Percentiles rank a stretch among this genome's conserved stretches.
Evolutionary conservation across 2,329 filamentous ascomycete genomes (phyloP).

Genomic region (Coniochaeta prunicola): DNA sequence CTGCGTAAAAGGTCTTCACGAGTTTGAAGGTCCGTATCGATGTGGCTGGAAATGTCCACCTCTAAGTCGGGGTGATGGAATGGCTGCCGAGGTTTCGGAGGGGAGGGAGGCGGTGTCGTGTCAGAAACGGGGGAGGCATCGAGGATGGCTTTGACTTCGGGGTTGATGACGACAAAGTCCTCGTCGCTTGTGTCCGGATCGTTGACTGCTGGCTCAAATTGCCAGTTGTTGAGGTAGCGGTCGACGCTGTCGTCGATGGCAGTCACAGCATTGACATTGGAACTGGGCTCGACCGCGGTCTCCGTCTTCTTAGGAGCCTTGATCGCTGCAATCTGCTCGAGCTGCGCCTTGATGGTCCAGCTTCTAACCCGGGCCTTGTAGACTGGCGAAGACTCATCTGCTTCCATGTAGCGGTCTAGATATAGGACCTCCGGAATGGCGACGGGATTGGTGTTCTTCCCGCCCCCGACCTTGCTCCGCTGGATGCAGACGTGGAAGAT

Average conservation of each 20-base stretch:
- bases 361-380: slow-evolving; percentile 58
- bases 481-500: slow-evolving; percentile 87
- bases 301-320: neutral
- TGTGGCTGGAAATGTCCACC: slow-evolving; percentile 31
- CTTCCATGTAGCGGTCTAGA: slow-evolving; percentile 81
- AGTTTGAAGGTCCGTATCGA: slow-evolving; percentile 24
- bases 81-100: slow-evolving; percentile 27
- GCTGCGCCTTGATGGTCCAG: slow-evolving; percentile 66
- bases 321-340: slow-evolving; percentile 8
- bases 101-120: neutral
- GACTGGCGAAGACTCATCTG: slow-evolving; percentile 50
- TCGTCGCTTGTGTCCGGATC: neutral
- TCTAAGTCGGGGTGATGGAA: neutral
- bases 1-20: slow-evolving; percentile 16
- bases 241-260: neutral
- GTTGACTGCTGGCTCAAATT: neutral
- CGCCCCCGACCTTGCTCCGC: slow-evolving; percentile 65
- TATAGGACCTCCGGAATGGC: slow-evolving; percentile 75
- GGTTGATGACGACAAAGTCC: neutral
- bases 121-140: neutral
- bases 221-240: neutral
- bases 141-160: neutral
- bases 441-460: slow-evolving; percentile 72
- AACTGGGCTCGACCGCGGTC: neutral
- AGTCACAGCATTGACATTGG: neutral